Evolutionary conservation across 148 eudicot species (phyloP), one percentile per base, ranked within the genome.

Genomic region (Rhododendron simsii): DNA sequence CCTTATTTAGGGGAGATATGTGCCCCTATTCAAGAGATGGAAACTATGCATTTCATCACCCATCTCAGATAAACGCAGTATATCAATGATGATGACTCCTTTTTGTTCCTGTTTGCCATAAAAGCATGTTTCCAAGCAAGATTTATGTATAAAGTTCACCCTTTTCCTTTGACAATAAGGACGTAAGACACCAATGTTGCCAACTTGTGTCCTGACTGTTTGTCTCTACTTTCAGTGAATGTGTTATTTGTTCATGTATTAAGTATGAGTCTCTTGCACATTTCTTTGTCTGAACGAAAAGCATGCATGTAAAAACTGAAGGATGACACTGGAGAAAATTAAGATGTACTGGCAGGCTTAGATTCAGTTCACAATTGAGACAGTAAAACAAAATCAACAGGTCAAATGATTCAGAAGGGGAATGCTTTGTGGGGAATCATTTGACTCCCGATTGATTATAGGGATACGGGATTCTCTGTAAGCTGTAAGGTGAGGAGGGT

Each of bases 81-180:
- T 26, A 21, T 82, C 39, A 21, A 82, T 8, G 10, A 26, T 14
- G 75, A 63, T 3, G 73, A n/a, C 28, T 55, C 78, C 5, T 15
- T 81, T 57, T 20, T 48, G 33, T 21, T 55, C 78, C 5, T 15
- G 57, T 57, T 20, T 48, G 21, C 35, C 26, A 1, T 5, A 21
- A 78, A 78, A 78, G 81, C 55, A 78, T 78, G 81, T 50, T 80
- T 26, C 21, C 44, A 33, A 80, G 61, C 59, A 80, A 80, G 55
- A 10, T 50, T 50, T 48, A 14, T 26, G 9, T n/a, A 80, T 28
- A 45, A 2, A 23, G 13, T 51, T 16, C 7, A 2, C 55, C n/a
- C 44, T 9, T 30, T 41, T 37, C n/a, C 59, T 81, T 81, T 20
- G 35, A 79, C 15, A 79, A 79, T 48, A 30, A 48, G 81, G 81